Evolutionary conservation across 2,329 filamentous ascomycete species (phyloP).

Genomic region (Talaromyces sp.): DNA sequence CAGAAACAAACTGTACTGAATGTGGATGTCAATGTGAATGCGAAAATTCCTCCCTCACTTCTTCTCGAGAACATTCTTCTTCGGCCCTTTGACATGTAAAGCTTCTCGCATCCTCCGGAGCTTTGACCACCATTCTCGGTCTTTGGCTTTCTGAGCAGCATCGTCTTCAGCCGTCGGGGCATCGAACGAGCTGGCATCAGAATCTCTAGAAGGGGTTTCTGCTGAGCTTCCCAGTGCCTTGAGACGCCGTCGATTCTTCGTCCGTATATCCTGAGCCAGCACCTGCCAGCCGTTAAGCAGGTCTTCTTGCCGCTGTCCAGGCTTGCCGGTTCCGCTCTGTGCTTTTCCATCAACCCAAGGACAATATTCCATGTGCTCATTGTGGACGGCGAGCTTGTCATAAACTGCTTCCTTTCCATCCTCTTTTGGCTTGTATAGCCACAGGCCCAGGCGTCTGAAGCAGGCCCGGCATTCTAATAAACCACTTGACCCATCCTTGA

Average conservation of each 20-base stretch:
- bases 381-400: slow-evolving; percentile 59
- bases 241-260: slow-evolving; percentile 29
- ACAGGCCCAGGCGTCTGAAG: slow-evolving; percentile 80
- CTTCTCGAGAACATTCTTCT: slow-evolving; percentile 33
- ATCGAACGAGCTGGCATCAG: slow-evolving; percentile 19
- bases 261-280: slow-evolving; percentile 38
- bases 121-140: slow-evolving; percentile 27
- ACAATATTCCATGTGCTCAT: slow-evolving; percentile 77
- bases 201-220: slow-evolving; percentile 24
- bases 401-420: slow-evolving; percentile 40
- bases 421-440: slow-evolving; percentile 82
- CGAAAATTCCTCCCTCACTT: background rate
- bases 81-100: slow-evolving; percentile 60
- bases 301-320: slow-evolving; percentile 25
- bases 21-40: background rate
- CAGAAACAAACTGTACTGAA: slow-evolving; percentile 7
- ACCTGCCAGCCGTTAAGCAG: slow-evolving; percentile 43
- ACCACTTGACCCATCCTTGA: slow-evolving; percentile 43
- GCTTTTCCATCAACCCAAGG: slow-evolving; percentile 66
- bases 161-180: slow-evolving; percentile 22
- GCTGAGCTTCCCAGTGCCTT: slow-evolving; percentile 16
- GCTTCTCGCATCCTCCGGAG: slow-evolving; percentile 66
- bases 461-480: slow-evolving; percentile 79
- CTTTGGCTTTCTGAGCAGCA: slow-evolving; percentile 46
- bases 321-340: slow-evolving; percentile 48